Evolutionary conservation across 83 land plant species (phyloP).

Genomic region (Thuja plicata): DNA sequence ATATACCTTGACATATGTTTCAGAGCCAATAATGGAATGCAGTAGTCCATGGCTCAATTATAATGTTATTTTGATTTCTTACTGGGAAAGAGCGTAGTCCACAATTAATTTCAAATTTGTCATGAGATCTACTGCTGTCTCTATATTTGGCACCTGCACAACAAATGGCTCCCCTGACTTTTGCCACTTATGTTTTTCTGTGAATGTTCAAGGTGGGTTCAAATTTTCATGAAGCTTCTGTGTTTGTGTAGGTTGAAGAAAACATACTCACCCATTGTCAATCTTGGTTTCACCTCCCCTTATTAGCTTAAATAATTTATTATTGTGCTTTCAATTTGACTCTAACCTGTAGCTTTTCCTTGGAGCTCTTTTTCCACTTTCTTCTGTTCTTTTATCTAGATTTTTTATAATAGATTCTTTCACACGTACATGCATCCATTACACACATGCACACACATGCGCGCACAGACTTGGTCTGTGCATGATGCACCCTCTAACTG

Average conservation of each 20-base stretch:
- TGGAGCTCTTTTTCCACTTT: background rate
- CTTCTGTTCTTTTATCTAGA: too few species aligned
- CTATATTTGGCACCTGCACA: too few species aligned
- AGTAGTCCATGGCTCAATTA: background rate
- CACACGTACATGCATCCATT: too few species aligned
- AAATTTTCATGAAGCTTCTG: background rate
- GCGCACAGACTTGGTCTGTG: too few species aligned
- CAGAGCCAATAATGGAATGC: background rate
- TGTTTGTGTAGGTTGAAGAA: background rate
- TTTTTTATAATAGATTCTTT: too few species aligned
- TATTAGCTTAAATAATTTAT: too few species aligned
- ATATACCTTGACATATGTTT: background rate
- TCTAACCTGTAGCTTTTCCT: background rate
- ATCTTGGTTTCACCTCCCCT: background rate
- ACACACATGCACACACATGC: too few species aligned
- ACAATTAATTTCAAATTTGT: background rate
- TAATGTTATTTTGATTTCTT: background rate
- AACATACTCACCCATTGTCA: background rate
- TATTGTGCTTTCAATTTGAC: background rate
- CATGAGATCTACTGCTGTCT: too few species aligned
- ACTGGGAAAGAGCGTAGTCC: background rate
- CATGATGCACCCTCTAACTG: too few species aligned
- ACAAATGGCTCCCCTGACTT: too few species aligned
- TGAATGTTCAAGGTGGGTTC: too few species aligned
- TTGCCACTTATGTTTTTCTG: too few species aligned